Evolutionary conservation across 2,329 filamentous ascomycete species (phyloP).

Genomic region (Xylariaceae sp.): DNA sequence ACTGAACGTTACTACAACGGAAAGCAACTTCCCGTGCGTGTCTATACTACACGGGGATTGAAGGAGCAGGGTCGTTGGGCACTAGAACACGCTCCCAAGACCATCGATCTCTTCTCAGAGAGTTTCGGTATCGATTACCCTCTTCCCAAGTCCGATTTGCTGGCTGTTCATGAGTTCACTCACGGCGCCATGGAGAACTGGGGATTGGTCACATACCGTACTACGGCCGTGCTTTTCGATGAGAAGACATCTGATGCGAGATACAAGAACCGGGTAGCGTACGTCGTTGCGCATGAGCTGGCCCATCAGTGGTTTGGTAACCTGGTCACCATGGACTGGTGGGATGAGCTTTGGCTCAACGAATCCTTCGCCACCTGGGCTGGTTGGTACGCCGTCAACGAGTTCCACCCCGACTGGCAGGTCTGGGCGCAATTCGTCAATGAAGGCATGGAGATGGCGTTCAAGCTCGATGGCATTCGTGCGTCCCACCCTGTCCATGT

Average conservation of each 20-base stretch:
- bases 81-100: slow-evolving; percentile 82
- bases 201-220: slow-evolving; percentile 93
- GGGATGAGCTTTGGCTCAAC: slow-evolving; percentile 89
- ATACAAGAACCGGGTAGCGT: slow-evolving; percentile 91
- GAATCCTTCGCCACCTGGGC: slow-evolving; percentile 99
- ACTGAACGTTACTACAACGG: slow-evolving; percentile 89
- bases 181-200: slow-evolving; percentile 91
- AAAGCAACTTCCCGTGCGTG: slow-evolving; percentile 83
- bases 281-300: slow-evolving; percentile 96
- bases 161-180: slow-evolving; percentile 90
- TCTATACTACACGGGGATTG: slow-evolving; percentile 92
- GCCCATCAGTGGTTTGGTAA: slow-evolving; percentile 97
- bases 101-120: slow-evolving; percentile 95
- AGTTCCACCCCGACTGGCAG: slow-evolving; percentile 94
- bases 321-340: slow-evolving; percentile 95
- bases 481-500: slow-evolving; percentile 96
- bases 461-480: slow-evolving; percentile 81
- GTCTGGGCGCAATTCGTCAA: slow-evolving; percentile 97
- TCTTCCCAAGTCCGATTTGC: slow-evolving; percentile 82
- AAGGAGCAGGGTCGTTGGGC: slow-evolving; percentile 89
- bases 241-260: slow-evolving; percentile 83
- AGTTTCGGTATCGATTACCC: slow-evolving; percentile 92
- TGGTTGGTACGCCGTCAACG: slow-evolving; percentile 86
- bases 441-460: slow-evolving; percentile 88
- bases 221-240: slow-evolving; percentile 93